Conservation (phyloP, 495 filamentous ascomycete species). For the Trichoderma erinaceum region DNA sequence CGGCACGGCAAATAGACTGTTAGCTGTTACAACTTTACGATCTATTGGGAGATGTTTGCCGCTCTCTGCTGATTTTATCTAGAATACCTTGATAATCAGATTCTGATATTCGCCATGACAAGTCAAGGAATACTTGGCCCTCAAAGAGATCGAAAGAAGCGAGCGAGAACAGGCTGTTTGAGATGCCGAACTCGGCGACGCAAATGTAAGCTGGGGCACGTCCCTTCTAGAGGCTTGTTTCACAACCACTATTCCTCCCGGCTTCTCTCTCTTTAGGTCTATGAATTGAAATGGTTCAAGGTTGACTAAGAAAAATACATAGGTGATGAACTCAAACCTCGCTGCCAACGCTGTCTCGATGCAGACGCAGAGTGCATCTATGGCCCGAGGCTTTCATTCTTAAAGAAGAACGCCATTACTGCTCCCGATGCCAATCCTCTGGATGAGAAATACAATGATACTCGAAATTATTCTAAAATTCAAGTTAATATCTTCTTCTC, state of each 20-base stretch:
- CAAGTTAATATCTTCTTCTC: neutral
- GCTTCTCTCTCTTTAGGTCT: too few species aligned
- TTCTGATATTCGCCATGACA: neutral
- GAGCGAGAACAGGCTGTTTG: constrained; percentile 16
- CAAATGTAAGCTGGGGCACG: constrained; percentile 15
- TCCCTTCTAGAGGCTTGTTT: too few species aligned
- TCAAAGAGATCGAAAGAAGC: constrained; percentile 5
- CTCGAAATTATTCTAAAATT: neutral
- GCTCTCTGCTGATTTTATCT: too few species aligned
- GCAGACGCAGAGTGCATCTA: constrained; percentile 14
- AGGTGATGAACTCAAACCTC: constrained; percentile 16
- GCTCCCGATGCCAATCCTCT: neutral
- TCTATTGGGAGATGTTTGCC: neutral
- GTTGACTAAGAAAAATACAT: neutral
- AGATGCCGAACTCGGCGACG: constrained; percentile 14
- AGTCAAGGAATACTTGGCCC: neutral
- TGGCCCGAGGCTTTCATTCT: constrained; percentile 10
- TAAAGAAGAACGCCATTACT: constrained; percentile 16
- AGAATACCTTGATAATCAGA: neutral
- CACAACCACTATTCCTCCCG: too few species aligned
- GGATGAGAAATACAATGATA: too few species aligned
- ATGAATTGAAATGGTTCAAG: neutral
- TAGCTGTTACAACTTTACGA: neutral
- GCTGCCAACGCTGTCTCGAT: constrained; percentile 16
- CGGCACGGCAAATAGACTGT: neutral